Base-by-base conservation (phyloP, 371 early-diverging fungal species). In the Mortierella sp. region DNA sequence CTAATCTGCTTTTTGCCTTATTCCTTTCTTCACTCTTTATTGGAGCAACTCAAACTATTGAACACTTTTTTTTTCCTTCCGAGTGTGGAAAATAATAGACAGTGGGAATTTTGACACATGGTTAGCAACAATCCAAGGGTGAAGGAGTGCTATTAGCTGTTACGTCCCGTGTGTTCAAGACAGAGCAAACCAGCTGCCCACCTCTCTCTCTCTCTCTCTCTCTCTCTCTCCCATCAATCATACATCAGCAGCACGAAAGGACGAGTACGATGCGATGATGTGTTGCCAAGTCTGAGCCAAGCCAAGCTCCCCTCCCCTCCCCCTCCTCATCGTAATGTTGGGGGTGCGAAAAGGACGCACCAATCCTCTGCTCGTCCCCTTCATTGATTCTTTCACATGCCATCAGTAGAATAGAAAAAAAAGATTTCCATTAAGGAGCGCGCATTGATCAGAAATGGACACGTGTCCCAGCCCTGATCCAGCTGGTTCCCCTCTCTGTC, bases 321-420 rank as follows among this genome's bases (percentile, higher is more conserved):
- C 59, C 31, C 31, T 31, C 16, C 16, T 28, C 31, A 13, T 26
- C 59, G 34, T 31, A 31, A 61, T 61, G 61, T 61, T 61, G 61
- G 61, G 61, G 61, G 61, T 61, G 61, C 31, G 61, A 61, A 61
- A 34, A 34, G 16, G n/a, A n/a, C n/a, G n/a, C n/a, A 59, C 59
- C 28, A 59, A 31, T 59, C 34, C 61, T 28, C 6, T 61, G 31
- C 61, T 2, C 28, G 11, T 57, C 26, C 31, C 6, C 34, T 16
- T 31, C 26, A 26, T 57, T 57, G 54, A 54, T 57, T 57, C 50
- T 61, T 61, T 61, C 61, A 61, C 61, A 61, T 61, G 61, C 61
- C 61, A 19, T 61, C 61, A 26, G 26, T 8, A n/a, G n/a, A n/a
- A n/a, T n/a, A n/a, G n/a, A n/a, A n/a, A n/a, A n/a, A 6, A 40